Percentiles rank a stretch among this genome's conserved stretches.
phyloP scores from a whole-genome alignment of 148 eudicot genomes.

The Camellia sinensis region DNA sequence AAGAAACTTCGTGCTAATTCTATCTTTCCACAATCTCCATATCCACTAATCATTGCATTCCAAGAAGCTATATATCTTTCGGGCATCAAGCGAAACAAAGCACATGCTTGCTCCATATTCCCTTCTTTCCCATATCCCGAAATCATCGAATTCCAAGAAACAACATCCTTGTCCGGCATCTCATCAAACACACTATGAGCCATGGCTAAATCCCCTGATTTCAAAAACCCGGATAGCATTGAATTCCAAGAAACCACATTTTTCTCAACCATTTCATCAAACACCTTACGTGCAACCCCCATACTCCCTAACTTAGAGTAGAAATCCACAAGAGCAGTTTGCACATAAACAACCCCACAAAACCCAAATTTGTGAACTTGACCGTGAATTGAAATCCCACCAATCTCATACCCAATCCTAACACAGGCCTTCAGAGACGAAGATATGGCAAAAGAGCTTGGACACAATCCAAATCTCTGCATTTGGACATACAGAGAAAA shows the following conservation, averaged over 20 bases:
- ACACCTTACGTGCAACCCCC: too few relatives aligned
- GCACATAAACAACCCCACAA: constrained; percentile 53
- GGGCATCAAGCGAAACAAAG: constrained; percentile 41
- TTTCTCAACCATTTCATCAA: too few relatives aligned
- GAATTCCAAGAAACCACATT: too few relatives aligned
- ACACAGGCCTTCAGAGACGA: constrained; percentile 68
- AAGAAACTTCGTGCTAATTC: too few relatives aligned
- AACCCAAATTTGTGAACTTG: constrained; percentile 56
- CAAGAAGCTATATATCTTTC: too few relatives aligned
- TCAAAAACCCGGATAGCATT: not conserved
- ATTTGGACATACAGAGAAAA: constrained; percentile 45
- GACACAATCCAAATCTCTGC: constrained; percentile 41
- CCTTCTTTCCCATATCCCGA: constrained; percentile 39
- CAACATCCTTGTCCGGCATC: constrained; percentile 37
- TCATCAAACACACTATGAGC: constrained; percentile 45
- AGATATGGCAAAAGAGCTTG: constrained; percentile 47
- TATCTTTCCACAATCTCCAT: too few relatives aligned
- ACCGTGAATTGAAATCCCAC: constrained; percentile 63
- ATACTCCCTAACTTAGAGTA: constrained; percentile 39
- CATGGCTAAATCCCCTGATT: too few relatives aligned
- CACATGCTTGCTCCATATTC: constrained; percentile 56
- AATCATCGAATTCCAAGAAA: too few relatives aligned
- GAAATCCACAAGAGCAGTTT: constrained; percentile 64
- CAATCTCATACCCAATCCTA: constrained; percentile 30
- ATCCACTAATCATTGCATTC: too few relatives aligned